A percentile compares a stretch with the other conserved stretches of the same genome.
Conservation (phyloP, 2,329 filamentous ascomycete genomes). For the Venturia carpophila region DNA sequence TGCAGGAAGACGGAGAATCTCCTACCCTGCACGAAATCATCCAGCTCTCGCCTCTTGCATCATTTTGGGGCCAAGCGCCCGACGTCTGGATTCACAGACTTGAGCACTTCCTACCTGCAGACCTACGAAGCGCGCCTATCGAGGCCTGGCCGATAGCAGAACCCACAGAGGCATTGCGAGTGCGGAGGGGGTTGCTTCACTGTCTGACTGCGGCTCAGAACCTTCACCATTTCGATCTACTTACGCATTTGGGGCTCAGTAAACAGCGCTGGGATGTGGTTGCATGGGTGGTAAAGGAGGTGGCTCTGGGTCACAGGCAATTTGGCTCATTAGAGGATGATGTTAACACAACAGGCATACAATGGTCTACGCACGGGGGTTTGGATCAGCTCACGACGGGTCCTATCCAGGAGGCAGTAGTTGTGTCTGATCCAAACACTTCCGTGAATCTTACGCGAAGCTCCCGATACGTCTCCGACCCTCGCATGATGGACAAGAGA, state of each 20-base stretch:
- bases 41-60: neutral
- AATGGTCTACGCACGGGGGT: neutral
- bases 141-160: conserved; percentile 22
- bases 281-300: conserved; percentile 29
- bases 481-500: conserved; percentile 18
- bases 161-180: neutral
- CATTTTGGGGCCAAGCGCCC: neutral
- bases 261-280: conserved; percentile 37
- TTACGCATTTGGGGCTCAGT: conserved; percentile 33
- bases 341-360: neutral
- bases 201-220: neutral
- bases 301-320: neutral
- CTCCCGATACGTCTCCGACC: neutral
- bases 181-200: neutral
- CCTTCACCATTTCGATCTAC: conserved; percentile 31
- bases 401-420: neutral
- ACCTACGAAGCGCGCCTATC: conserved; percentile 20
- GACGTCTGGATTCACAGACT: neutral
- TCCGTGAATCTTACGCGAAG: neutral
- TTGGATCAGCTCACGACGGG: neutral
- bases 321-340: neutral
- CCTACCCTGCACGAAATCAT: neutral
- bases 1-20: neutral
- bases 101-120: conserved; percentile 8
- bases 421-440: neutral